Evolutionary conservation across 1,139 yeast species (phyloP).

Genomic region (Saccharomyces hybrid): DNA sequence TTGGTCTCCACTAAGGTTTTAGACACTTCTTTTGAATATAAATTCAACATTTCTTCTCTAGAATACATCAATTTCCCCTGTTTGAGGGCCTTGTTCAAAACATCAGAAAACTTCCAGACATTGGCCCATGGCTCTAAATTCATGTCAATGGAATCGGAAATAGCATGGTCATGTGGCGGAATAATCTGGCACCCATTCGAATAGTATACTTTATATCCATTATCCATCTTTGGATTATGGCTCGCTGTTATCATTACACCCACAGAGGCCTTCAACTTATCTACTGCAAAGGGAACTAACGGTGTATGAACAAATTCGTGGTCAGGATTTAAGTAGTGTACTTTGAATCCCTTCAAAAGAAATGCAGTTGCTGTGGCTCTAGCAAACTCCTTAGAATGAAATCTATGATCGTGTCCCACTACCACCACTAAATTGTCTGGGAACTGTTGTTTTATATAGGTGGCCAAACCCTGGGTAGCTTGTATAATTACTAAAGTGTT

Average conservation of each 20-base stretch:
- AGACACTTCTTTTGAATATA: constrained; percentile 15
- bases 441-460: constrained; percentile 42
- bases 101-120: constrained; percentile 42
- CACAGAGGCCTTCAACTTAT: constrained; percentile 52
- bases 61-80: constrained; percentile 25
- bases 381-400: constrained; percentile 73
- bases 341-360: constrained; percentile 56
- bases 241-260: constrained; percentile 97
- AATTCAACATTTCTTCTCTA: constrained; percentile 32
- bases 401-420: constrained; percentile 87
- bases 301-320: constrained; percentile 67
- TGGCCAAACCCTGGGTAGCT: constrained; percentile 85
- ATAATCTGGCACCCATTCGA: constrained; percentile 91
- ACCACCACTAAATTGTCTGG: constrained; percentile 47
- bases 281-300: constrained; percentile 81
- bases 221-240: constrained; percentile 88
- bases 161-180: constrained; percentile 77
- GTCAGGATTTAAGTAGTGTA: constrained; percentile 53
- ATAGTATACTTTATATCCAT: constrained; percentile 94
- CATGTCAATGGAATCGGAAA: constrained; percentile 53
- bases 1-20: constrained; percentile 14
- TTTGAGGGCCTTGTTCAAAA: constrained; percentile 29
- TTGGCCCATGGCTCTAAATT: constrained; percentile 57
- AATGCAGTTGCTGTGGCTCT: constrained; percentile 72
- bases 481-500: constrained; percentile 84